phyloP scores from a whole-genome alignment of 129 eudicot species.

The Scalesia atractyloides region DNA sequence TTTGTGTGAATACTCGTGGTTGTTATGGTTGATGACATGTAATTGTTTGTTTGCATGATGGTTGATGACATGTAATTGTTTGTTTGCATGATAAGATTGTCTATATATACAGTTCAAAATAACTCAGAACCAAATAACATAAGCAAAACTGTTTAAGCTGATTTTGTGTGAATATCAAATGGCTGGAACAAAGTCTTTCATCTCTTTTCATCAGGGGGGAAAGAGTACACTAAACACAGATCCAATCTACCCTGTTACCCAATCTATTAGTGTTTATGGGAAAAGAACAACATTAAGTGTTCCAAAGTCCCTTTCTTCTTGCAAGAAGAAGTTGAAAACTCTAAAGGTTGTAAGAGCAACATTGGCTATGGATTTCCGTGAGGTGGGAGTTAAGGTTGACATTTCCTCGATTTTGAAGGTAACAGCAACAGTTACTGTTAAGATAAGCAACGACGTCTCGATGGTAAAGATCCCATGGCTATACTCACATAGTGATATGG shows the following conservation, averaged over 20 bases:
- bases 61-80: not conserved
- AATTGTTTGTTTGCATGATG: not conserved
- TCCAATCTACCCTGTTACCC: constrained; percentile 5
- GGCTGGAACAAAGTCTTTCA: constrained; percentile 8
- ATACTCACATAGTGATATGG: constrained; percentile 38
- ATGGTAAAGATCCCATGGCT: constrained; percentile 60
- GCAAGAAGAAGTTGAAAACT: constrained; percentile 23
- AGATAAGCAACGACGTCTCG: constrained; percentile 21
- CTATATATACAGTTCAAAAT: not conserved
- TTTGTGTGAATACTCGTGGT: not conserved
- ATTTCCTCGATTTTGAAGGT: constrained; percentile 38
- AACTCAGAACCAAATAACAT: constrained; percentile 8
- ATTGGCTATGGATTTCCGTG: constrained; percentile 32
- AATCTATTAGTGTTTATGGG: not conserved
- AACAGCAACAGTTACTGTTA: constrained; percentile 24
- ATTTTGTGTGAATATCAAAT: not conserved
- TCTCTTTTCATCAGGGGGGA: constrained; percentile 2
- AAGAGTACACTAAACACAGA: constrained; percentile 12
- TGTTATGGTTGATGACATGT: not conserved
- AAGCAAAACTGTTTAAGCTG: not conserved
- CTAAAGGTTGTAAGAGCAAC: constrained; percentile 24
- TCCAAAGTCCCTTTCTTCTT: constrained; percentile 16
- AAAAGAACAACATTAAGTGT: not conserved
- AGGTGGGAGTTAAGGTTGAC: constrained; percentile 41
- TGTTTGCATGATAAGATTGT: not conserved